Base-by-base conservation (phyloP, 441 rosid species). In the Isatis lusitanica region DNA sequence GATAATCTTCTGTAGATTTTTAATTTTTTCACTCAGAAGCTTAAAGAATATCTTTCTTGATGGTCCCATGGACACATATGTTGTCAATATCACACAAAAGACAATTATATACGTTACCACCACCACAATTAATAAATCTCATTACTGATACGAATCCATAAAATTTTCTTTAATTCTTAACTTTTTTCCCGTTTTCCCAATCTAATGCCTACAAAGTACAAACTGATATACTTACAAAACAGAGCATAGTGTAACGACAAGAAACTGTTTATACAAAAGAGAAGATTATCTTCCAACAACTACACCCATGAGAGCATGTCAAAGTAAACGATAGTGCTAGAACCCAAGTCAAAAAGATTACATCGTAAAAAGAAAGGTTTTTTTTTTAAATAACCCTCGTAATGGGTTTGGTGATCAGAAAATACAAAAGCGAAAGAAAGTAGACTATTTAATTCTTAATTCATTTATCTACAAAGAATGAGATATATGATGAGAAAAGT, bases 371-470 rank as follows among this genome's bases (percentile, higher is more conserved):
- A 61, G 7, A 39, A 64, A 63, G 7, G 66, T 21, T 1, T 21
- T 21, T 21, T 21, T 21, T 21, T 21, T 21, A 1, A 21, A 21
- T 21, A 21, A 21, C 35, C 35, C 60, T 35, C n/a, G 1, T 71
- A 51, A 58, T 71, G 76, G 73, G 80, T 77, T 71, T 71, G 80
- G 80, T 71, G 80, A 77, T 77, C 76, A 33, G 73, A 77, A 42
- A 30, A 69, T 1, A 40, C 44, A 13, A 63, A 56, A 43, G 59
- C 5, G 6, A 13, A 26, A 47, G 10, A 53, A 70, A 58, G 18
- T 70, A 42, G 10, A 16, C 8, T 57, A 13, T 57, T 33, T 13
- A 12, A 12, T 52, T 12, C 16, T 28, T 52, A 6, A 26, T 52
- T 0, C 1, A 52, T 15, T 18, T 58, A 50, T 48, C 2, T 18